Evolutionary conservation across 306 rosid species (phyloP).

Genomic region (Prunus persica): DNA sequence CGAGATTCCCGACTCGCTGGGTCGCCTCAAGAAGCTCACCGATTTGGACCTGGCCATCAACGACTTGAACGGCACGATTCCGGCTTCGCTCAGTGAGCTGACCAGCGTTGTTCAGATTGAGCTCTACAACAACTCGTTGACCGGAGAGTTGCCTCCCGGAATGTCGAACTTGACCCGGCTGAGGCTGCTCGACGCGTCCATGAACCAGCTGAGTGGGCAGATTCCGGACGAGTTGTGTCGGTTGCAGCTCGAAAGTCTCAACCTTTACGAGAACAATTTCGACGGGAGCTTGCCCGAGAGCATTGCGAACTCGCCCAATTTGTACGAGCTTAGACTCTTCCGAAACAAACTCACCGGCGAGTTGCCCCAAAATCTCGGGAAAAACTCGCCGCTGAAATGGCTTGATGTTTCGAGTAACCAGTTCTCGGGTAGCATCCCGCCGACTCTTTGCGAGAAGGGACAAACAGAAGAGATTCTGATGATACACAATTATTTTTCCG

Average conservation of each 20-base stretch:
- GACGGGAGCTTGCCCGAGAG: constrained; percentile 64
- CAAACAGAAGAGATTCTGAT: constrained; percentile 61
- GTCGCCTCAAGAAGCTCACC: constrained; percentile 41
- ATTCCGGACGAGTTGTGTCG: constrained; percentile 67
- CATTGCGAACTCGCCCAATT: constrained; percentile 51
- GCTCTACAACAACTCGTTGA: constrained; percentile 67
- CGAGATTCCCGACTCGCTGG: constrained; percentile 60
- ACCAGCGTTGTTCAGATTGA: constrained; percentile 61
- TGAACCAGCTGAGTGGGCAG: constrained; percentile 58
- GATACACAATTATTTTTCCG: constrained; percentile 55
- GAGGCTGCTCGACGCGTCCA: constrained; percentile 67
- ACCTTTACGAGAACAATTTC: constrained; percentile 67
- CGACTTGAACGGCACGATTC: constrained; percentile 54
- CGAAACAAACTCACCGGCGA: constrained; percentile 54
- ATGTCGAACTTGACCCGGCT: constrained; percentile 57
- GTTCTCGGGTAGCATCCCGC: constrained; percentile 65
- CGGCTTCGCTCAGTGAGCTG: constrained; percentile 46
- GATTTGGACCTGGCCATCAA: constrained; percentile 70
- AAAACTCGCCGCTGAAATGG: constrained; percentile 56
- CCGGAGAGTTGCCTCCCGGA: constrained; percentile 67
- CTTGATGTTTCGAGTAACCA: constrained; percentile 62
- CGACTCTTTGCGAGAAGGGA: constrained; percentile 46
- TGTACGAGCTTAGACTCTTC: constrained; percentile 65
- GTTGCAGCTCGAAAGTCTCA: constrained; percentile 63
- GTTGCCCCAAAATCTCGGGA: constrained; percentile 62